These are phyloP conservation scores for Phytophthora pisi DNA, from an alignment of 352 stramenopile genomes.

Conservation along the genomic window DNA sequence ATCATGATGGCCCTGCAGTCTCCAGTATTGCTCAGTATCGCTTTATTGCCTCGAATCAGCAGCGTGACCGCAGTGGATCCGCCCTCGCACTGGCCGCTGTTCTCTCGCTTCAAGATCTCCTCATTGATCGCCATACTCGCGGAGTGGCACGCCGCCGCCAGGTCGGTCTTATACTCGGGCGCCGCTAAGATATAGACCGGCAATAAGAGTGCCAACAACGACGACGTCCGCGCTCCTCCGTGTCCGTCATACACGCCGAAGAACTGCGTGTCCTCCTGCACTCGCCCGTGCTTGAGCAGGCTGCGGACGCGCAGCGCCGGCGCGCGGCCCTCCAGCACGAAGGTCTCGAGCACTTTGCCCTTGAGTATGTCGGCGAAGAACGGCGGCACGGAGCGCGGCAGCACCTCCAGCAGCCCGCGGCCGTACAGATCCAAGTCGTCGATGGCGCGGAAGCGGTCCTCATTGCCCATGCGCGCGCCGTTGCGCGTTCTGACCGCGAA, in stretches of 20 bases:
- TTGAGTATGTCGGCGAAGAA: constrained; percentile 43
- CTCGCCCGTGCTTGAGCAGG: constrained; percentile 33
- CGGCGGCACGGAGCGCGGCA: constrained; percentile 22
- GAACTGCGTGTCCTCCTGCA: constrained; percentile 54
- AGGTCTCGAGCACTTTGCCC: constrained; percentile 51
- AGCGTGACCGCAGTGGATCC: constrained; percentile 69
- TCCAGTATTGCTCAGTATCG: constrained; percentile 76
- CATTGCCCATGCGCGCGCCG: constrained; percentile 57
- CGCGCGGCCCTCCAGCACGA: constrained; percentile 44
- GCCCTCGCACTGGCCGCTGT: constrained; percentile 52
- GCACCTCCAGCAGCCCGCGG: constrained; percentile 49
- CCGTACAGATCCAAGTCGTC: constrained; percentile 69
- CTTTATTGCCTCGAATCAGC: constrained; percentile 53
- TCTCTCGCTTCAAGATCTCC: constrained; percentile 66
- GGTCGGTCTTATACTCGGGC: constrained; percentile 48
- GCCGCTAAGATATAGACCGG: constrained; percentile 73
- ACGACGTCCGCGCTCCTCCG: constrained; percentile 63
- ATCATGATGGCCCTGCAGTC: constrained; percentile 79
- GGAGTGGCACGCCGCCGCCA: constrained; percentile 44
- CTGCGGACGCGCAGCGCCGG: constrained; percentile 47
- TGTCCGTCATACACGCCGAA: constrained; percentile 84
- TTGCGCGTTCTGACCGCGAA: constrained; percentile 53
- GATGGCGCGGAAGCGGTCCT: constrained; percentile 78
- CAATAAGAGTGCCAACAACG: constrained; percentile 66
- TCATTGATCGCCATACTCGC: constrained; percentile 70